Percentiles rank a stretch among this genome's conserved stretches.
phyloP scores from a whole-genome alignment of 768 basidiomycete species.

The Psilocybe azurescens region DNA sequence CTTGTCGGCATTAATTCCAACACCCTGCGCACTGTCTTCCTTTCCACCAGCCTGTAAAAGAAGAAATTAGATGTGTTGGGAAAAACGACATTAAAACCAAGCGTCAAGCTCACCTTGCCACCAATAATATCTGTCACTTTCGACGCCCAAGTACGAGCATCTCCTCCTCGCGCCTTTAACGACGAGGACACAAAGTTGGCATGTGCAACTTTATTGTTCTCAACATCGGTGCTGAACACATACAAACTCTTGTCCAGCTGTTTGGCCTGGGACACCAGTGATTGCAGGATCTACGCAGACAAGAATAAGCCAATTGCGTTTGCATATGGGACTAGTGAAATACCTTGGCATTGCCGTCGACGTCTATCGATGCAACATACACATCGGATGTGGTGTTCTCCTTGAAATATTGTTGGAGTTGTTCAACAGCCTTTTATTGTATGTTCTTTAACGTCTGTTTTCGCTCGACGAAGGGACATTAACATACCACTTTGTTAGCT shows the following conservation, averaged over 20 bases:
- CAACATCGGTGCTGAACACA: conserved; percentile 80
- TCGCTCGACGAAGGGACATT: not conserved
- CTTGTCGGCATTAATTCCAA: conserved; percentile 52
- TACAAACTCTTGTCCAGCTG: conserved; percentile 86
- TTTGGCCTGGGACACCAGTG: conserved; percentile 77
- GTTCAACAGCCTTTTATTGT: conserved; percentile 65
- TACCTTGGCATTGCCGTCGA: conserved; percentile 88
- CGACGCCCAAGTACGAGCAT: conserved; percentile 89
- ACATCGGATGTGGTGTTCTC: conserved; percentile 72
- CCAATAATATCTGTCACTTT: conserved; percentile 81
- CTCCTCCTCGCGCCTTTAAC: conserved; percentile 67
- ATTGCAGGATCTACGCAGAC: conserved; percentile 68
- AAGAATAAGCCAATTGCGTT: not conserved
- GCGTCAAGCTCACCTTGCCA: conserved; percentile 70
- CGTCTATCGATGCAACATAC: conserved; percentile 75
- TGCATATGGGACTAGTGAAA: not conserved
- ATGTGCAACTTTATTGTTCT: conserved; percentile 81
- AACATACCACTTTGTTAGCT: conserved; percentile 74
- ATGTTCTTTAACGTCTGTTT: not conserved
- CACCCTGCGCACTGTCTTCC: conserved; percentile 89
- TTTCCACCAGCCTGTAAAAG: conserved; percentile 86
- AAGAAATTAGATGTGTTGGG: conserved; percentile 10
- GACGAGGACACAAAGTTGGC: conserved; percentile 76
- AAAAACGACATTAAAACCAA: not conserved
- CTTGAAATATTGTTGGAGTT: conserved; percentile 74